These are phyloP conservation scores for Myriangium duriaei DNA, from an alignment of 2,329 filamentous ascomycete species.

Conservation along the genomic window DNA sequence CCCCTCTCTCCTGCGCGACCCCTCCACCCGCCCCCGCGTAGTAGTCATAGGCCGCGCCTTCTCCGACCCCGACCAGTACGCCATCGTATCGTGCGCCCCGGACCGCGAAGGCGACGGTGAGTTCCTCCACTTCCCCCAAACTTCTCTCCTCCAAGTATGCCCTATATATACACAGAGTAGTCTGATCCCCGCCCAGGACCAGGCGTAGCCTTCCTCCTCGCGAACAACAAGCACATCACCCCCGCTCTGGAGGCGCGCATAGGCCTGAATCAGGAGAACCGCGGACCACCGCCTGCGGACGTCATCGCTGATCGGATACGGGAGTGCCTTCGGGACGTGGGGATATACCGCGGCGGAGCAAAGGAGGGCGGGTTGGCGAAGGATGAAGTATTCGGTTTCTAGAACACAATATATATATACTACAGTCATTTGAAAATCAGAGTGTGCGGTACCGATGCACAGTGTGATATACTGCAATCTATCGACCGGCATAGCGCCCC, in stretches of 20 bases:
- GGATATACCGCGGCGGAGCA: slow-evolving; percentile 2
- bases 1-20: not conserved
- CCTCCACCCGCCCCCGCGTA: slow-evolving; percentile 1
- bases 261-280: not conserved
- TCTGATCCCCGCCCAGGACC: not conserved
- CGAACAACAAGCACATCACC: slow-evolving; percentile 1
- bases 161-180: not conserved
- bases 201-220: slow-evolving; percentile 3
- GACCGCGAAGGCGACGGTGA: not conserved
- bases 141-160: not conserved
- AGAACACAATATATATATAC: too few relatives aligned
- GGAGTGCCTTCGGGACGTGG: slow-evolving; percentile 1
- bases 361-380: not conserved
- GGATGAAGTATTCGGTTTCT: slow-evolving; percentile 5
- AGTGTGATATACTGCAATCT: too few relatives aligned
- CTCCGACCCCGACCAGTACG: slow-evolving; percentile 7
- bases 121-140: not conserved
- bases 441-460: too few relatives aligned
- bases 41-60: slow-evolving; percentile 6
- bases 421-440: too few relatives aligned
- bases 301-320: slow-evolving; percentile 4
- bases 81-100: slow-evolving; percentile 1
- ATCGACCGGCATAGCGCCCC: too few relatives aligned
- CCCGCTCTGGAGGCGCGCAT: not conserved
- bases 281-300: slow-evolving; percentile 4